Conservation (phyloP, 2,329 filamentous ascomycete genomes). For the Plenodomus biglobosus region DNA sequence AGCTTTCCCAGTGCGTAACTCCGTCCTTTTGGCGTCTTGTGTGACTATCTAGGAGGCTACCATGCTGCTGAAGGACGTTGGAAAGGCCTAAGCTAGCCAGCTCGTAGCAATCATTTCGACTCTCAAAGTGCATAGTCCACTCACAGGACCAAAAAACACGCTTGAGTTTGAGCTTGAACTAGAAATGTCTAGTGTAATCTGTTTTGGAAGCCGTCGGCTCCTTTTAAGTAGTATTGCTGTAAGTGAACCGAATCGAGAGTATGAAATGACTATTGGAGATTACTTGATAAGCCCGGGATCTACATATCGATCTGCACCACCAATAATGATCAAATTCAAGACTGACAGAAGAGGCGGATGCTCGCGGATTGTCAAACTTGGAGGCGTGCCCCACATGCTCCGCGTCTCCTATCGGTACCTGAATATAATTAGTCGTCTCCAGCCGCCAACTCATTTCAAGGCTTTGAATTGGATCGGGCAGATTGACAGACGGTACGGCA, state of each 20-base stretch:
- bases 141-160: too few relatives aligned
- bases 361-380: neutral
- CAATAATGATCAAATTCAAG: neutral
- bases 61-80: neutral
- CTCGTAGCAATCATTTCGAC: neutral
- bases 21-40: slow-evolving; percentile 5
- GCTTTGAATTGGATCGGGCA: slow-evolving; percentile 13
- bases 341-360: neutral
- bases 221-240: too few relatives aligned
- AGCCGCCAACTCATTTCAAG: slow-evolving; percentile 18
- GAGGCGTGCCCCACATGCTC: neutral
- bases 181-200: too few relatives aligned
- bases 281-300: too few relatives aligned
- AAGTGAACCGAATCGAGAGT: too few relatives aligned
- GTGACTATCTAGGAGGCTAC: neutral
- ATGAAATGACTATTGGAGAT: too few relatives aligned
- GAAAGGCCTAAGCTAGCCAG: neutral
- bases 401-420: slow-evolving; percentile 14
- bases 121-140: neutral
- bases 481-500: slow-evolving; percentile 7
- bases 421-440: slow-evolving; percentile 7
- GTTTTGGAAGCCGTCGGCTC: too few relatives aligned
- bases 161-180: too few relatives aligned
- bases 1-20: slow-evolving; percentile 19
- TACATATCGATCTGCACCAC: too few relatives aligned